Base-by-base conservation (phyloP, 768 basidiomycete genomes). In the Lentinula raphanica region DNA sequence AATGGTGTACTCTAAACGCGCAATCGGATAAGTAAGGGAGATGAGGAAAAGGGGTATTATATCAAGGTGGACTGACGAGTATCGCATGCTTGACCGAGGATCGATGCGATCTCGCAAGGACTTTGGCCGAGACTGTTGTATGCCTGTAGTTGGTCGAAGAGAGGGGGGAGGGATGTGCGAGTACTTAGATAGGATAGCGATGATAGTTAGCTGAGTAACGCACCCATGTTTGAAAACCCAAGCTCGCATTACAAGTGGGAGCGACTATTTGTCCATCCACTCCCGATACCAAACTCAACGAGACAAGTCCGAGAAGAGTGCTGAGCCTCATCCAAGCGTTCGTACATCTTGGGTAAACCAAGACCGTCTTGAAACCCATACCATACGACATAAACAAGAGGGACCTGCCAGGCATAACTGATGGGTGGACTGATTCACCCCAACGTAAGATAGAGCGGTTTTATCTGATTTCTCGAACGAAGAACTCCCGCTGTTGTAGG, bases 31-130 rank as follows among this genome's bases (percentile, higher is more conserved):
- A 50, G 29, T 3, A 19, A 0, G 5, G 5, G 13, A 21, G 28
- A 21, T 23, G 36, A n/a, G 9, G 32, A 35, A 35, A 35, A 35
- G 32, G 32, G 32, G 17, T 25, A 17, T 8, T 2, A 36, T 11
- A 3, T 5, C 4, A 21, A 13, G 19, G 13, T 2, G 8, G 3
- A 40, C 51, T 53, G 23, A 49, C 46, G 23, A 28, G 23, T 21
- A 23, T 57, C 59, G 19, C 72, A 73, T 1, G 59, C 67, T 19
- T 68, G 66, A 49, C 66, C 62, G 6, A 74, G 46, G 59, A 66
- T 72, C 2, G 72, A 64, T 15, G 68, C 32, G 19, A 73, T 49
- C 3, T 60, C 1, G 45, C 72, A 73, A 19, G 73, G 69, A 23
- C 40, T 67, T 50, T 74, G 72, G 39, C 9, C 15, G 49, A 55